Percentiles rank a stretch among this genome's conserved stretches.
phyloP scores from a whole-genome alignment of 345 rosid genomes.

The Lepidium sativum region DNA sequence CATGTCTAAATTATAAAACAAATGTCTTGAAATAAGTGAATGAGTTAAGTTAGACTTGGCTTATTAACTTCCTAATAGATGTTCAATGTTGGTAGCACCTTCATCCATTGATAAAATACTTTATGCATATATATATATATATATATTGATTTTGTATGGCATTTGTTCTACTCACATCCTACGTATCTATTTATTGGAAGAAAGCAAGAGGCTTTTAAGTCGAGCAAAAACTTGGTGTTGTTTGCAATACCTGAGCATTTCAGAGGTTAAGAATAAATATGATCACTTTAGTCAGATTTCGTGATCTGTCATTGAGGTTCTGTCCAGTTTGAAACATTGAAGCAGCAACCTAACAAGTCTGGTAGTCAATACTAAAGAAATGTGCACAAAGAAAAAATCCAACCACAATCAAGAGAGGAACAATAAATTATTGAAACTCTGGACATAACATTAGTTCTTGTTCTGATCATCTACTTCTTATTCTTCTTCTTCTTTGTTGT shows the following conservation, averaged over 20 bases:
- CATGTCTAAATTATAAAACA: not conserved
- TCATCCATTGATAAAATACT: not conserved
- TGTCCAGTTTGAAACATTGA: conserved; percentile 1
- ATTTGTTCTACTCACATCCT: conserved; percentile 22
- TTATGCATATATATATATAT: too few species aligned
- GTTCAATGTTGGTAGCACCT: not conserved
- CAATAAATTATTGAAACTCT: not conserved
- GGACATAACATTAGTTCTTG: not conserved
- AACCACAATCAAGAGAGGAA: conserved; percentile 1
- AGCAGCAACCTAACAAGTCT: not conserved
- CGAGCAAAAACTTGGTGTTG: not conserved
- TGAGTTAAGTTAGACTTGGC: conserved; percentile 6
- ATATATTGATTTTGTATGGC: not conserved
- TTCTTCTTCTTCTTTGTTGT: conserved; percentile 20
- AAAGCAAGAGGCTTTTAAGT: too few species aligned
- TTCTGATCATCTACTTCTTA: conserved; percentile 2
- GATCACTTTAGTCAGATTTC: not conserved
- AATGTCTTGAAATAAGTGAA: not conserved
- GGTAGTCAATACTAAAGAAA: conserved; percentile 1
- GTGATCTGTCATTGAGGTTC: not conserved
- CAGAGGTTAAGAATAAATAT: not conserved
- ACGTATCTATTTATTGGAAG: too few species aligned
- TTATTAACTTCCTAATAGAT: not conserved
- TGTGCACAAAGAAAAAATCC: not conserved
- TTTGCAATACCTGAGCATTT: not conserved